phyloP scores from a whole-genome alignment of 805 yeast species.

The Kodamaea nitidulidarum region DNA sequence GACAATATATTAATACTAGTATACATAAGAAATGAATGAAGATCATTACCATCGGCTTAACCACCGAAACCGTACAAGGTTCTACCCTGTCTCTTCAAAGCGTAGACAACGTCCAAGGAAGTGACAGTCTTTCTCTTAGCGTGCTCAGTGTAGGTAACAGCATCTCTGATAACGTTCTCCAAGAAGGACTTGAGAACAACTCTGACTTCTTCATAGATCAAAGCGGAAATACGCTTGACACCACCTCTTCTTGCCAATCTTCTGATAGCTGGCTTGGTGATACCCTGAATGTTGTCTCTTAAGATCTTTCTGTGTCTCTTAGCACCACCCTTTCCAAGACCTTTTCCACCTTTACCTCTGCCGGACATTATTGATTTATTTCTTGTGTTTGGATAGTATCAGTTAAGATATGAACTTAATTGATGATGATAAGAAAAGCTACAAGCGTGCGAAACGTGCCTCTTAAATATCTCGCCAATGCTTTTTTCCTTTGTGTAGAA shows the following conservation, averaged over 20 bases:
- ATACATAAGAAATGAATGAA: conserved; percentile 8
- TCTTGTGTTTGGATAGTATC: neutral
- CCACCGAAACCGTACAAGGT: conserved; percentile 99
- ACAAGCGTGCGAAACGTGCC: neutral
- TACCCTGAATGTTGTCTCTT: conserved; percentile 99
- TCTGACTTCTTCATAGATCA: conserved; percentile 98
- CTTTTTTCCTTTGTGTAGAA: conserved; percentile 2
- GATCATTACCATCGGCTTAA: conserved; percentile 41
- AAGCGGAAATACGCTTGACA: conserved; percentile 99
- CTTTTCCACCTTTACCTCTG: conserved; percentile 99
- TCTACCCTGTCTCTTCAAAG: conserved; percentile 99
- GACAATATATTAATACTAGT: conserved; percentile 10
- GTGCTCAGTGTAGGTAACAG: conserved; percentile 99
- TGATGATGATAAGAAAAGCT: conserved; percentile 11
- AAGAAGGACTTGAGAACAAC: conserved; percentile 92
- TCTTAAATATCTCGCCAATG: conserved; percentile 4
- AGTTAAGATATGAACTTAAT: conserved; percentile 5
- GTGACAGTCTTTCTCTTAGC: conserved; percentile 99
- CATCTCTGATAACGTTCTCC: conserved; percentile 97
- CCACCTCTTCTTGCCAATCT: conserved; percentile 99
- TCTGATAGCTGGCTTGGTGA: conserved; percentile 99
- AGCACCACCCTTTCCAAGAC: conserved; percentile 99
- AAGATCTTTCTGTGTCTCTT: conserved; percentile 99
- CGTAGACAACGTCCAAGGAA: conserved; percentile 96
- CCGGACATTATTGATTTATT: conserved; percentile 67